Evolutionary conservation across 495 filamentous ascomycete genomes (phyloP), one percentile per base, ranked within the genome.

Genomic region (Cudoniella acicularis): DNA sequence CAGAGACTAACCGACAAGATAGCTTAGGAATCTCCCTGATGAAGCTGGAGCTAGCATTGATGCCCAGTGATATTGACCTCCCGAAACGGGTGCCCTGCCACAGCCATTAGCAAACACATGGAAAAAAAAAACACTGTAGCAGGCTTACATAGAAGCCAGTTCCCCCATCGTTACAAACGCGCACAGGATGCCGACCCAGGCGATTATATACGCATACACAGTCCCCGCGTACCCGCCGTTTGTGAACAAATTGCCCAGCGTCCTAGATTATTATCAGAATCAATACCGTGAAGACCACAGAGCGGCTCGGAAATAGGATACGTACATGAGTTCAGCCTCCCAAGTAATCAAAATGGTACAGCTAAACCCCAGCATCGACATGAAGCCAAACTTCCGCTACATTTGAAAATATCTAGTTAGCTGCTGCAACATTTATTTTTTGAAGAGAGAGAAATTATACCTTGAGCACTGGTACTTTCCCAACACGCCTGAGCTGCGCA

Each of bases 21-120:
- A 57, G 13, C 43, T 56, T 2, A 84, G 66, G 42, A 81, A 82
- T 50, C 81, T 83, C 54, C 81, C 80, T n/a, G n/a, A n/a, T 16
- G 62, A 69, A 2, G 56, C 63, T 10, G 83, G 82, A 17, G 82
- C 77, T 52, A 84, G 78, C 57, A 83, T 81, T 2, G 77, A 83
- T 4, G 84, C 80, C 83, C 82, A 86, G 60, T 81, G 77, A 52
- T 81, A 81, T 54, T 81, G 77, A 20, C 77, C 77, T 25, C 77
- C 78, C 16, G 71, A 73, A n/a, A 70, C 72, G 16, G 76, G 74
- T 18, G 58, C 72, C 66, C 79, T 77, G 0, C 73, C n/a, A n/a
- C n/a, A n/a, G n/a, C n/a, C n/a, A n/a, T n/a, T n/a, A 18, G 50
- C 52, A 72, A 43, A 71, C 70, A n/a, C n/a, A n/a, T n/a, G n/a